A percentile compares a stretch with the other conserved stretches of the same genome.
Conservation (phyloP, 2,329 filamentous ascomycete species). For the Botrytis byssoidea region DNA sequence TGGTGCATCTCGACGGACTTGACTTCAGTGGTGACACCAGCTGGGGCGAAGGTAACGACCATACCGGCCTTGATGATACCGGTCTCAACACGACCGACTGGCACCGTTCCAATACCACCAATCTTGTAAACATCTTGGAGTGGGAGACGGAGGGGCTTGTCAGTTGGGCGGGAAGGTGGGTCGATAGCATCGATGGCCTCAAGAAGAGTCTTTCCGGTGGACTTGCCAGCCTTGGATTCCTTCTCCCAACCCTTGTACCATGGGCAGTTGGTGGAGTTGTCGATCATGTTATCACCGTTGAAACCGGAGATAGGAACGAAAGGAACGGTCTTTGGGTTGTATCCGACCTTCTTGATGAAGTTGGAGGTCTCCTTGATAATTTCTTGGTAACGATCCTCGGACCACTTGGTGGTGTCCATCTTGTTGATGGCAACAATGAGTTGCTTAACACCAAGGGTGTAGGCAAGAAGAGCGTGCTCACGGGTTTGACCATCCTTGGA, state of each 20-base stretch:
- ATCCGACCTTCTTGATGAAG: slow-evolving; percentile 99
- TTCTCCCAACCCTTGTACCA: slow-evolving; percentile 99
- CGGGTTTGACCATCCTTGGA: slow-evolving; percentile 99
- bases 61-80: slow-evolving; percentile 88
- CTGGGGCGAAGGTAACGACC: slow-evolving; percentile 97
- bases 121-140: slow-evolving; percentile 99
- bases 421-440: slow-evolving; percentile 99
- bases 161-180: slow-evolving; percentile 84
- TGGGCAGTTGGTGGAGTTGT: slow-evolving; percentile 84
- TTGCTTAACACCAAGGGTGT: slow-evolving; percentile 99
- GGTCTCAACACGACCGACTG: slow-evolving; percentile 99
- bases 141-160: slow-evolving; percentile 99
- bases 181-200: slow-evolving; percentile 98
- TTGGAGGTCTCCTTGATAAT: slow-evolving; percentile 99
- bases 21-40: slow-evolving; percentile 99
- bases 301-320: slow-evolving; percentile 99
- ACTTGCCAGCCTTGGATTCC: slow-evolving; percentile 87
- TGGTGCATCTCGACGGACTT: slow-evolving; percentile 99
- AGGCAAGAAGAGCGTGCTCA: slow-evolving; percentile 99
- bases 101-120: slow-evolving; percentile 99
- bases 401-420: slow-evolving; percentile 99
- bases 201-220: slow-evolving; percentile 93
- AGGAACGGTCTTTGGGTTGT: slow-evolving; percentile 97
- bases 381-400: slow-evolving; percentile 92
- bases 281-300: slow-evolving; percentile 99